phyloP scores from a whole-genome alignment of 2,329 filamentous ascomycete genomes.

The Calonectria multiphialidica region DNA sequence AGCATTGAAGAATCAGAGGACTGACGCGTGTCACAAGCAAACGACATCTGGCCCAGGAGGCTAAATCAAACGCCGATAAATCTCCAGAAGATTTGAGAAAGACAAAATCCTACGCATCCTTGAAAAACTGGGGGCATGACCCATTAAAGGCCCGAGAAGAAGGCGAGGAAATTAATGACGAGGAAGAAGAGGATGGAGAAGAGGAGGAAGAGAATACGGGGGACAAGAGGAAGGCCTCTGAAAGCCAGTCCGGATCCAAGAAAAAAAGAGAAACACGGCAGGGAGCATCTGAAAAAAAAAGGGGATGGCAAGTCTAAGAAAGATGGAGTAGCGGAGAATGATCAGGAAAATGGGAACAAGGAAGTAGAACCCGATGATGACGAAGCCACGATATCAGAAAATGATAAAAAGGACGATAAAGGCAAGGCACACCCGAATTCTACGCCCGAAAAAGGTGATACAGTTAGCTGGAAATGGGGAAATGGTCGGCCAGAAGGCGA shows the following conservation, averaged over 20 bases:
- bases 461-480: conserved; percentile 61
- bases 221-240: conserved; percentile 43
- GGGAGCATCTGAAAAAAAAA: conserved; percentile 31
- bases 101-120: conserved; percentile 66
- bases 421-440: neutral
- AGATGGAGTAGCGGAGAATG: conserved; percentile 16
- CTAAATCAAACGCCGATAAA: conserved; percentile 67
- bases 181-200: conserved; percentile 24
- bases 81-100: conserved; percentile 57
- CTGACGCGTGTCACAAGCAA: conserved; percentile 54
- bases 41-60: conserved; percentile 74
- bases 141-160: conserved; percentile 55
- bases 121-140: conserved; percentile 74
- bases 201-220: conserved; percentile 21
- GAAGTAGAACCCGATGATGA: conserved; percentile 19
- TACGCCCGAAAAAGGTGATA: conserved; percentile 53
- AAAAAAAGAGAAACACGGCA: conserved; percentile 49
- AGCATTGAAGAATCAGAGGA: neutral
- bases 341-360: conserved; percentile 25
- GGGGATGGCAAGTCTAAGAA: neutral
- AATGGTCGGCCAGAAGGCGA: conserved; percentile 56
- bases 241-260: conserved; percentile 40
- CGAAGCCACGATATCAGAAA: conserved; percentile 9
- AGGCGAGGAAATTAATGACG: neutral
- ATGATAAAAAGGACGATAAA: conserved; percentile 12